phyloP scores from a whole-genome alignment of 2,329 filamentous ascomycete genomes.

The Alternaria rosae region DNA sequence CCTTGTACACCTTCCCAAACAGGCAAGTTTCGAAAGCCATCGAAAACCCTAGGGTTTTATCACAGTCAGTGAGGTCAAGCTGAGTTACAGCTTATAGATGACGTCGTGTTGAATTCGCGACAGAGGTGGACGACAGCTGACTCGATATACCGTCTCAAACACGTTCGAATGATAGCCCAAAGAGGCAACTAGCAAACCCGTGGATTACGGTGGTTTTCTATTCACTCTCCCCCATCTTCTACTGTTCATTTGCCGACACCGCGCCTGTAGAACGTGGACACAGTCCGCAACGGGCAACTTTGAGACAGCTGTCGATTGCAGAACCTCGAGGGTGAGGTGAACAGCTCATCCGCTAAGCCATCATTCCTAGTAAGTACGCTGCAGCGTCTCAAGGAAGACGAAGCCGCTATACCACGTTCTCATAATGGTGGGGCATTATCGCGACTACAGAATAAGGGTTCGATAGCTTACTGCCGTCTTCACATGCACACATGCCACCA shows the following conservation, averaged over 20 bases:
- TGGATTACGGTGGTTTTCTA: not conserved
- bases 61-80: not conserved
- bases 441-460: not conserved
- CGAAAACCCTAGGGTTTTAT: not conserved
- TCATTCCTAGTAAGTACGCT: not conserved
- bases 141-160: not conserved
- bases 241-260: not conserved
- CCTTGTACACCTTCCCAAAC: not conserved
- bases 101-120: not conserved
- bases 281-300: not conserved
- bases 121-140: not conserved
- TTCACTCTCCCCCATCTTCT: not conserved
- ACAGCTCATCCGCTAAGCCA: not conserved
- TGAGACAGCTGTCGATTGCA: not conserved
- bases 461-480: not conserved
- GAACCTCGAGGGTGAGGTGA: not conserved
- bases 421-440: not conserved
- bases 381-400: not conserved
- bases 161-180: not conserved
- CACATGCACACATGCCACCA: conserved; percentile 16
- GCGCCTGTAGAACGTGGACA: not conserved
- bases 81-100: not conserved
- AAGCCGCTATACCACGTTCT: not conserved
- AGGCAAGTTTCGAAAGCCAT: not conserved
- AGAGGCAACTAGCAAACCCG: not conserved